Evolutionary conservation across 257 asterid species (phyloP), one percentile per base, ranked within the genome.

Genomic region (Solanum paucissectum): DNA sequence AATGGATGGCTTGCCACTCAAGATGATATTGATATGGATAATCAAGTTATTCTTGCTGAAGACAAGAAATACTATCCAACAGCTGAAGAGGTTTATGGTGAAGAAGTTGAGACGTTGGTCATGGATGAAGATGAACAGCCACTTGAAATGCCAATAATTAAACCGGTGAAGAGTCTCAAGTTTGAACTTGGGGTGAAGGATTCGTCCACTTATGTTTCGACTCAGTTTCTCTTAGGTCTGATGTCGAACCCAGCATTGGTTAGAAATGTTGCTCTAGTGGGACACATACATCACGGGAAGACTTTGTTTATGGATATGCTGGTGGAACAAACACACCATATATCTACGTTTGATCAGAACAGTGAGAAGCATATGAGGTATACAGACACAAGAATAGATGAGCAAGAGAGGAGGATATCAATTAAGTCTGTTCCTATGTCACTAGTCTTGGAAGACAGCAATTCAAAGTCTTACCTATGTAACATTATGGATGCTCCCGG

Each of bases 121-220:
- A 95, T 95, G 98, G 99, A 97, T 88, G 99, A 97, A 92, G 99
- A 97, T 49, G 99, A 97, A 90, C 96, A 92, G 86, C 98, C 99
- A 23, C 94, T 97, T 3, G 98, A 97, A 79, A 92, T 89, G 32
- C 99, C 99, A 0, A 97, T 97, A 34, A 94, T 97, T 64, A 94
- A 93, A 81, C 99, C 98, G 3, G 98, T 97, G 85, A 95, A 92
- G 88, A 95, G 93, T 89, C 94, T 97, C 7, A 97, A 97, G 96
- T 97, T 95, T 91, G 99, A 97, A 93, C 84, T 97, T 90, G 98
- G 98, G 86, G 98, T 95, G 29, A 97, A 95, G 92, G 99, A 97
- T 90, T 94, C 98, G 7, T 90, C 98, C 2, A 95, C 99, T 16
- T 95, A 95, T 68, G 98, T 97, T 60, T 95, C 98, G 0, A 97